phyloP scores from a whole-genome alignment of 768 basidiomycete species.

The Pleurotus sapidus region DNA sequence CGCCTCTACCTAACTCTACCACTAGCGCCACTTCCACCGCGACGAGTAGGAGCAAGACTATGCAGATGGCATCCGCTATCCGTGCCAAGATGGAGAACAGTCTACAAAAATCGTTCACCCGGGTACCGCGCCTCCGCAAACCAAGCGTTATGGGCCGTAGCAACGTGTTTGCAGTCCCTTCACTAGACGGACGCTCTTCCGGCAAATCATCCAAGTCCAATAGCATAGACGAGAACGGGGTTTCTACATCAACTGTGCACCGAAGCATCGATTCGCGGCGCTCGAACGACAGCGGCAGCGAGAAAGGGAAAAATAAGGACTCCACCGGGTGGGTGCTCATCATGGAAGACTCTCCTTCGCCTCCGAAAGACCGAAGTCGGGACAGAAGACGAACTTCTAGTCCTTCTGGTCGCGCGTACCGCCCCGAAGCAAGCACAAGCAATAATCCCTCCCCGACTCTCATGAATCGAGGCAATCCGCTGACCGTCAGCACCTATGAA shows the following conservation, averaged over 20 bases:
- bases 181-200: slow-evolving; percentile 26
- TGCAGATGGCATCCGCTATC: slow-evolving; percentile 93
- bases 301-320: slow-evolving; percentile 51
- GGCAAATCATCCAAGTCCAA: slow-evolving; percentile 30
- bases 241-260: slow-evolving; percentile 17
- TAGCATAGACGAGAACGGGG: slow-evolving; percentile 3
- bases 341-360: slow-evolving; percentile 83
- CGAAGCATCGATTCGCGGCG: slow-evolving; percentile 44
- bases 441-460: slow-evolving; percentile 46
- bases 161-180: slow-evolving; percentile 34
- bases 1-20: slow-evolving; percentile 37
- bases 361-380: slow-evolving; percentile 50
- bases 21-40: slow-evolving; percentile 41
- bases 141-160: slow-evolving; percentile 65
- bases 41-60: slow-evolving; percentile 72
- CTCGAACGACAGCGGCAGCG: slow-evolving; percentile 41
- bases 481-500: slow-evolving; percentile 40
- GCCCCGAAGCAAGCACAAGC: slow-evolving; percentile 44
- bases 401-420: slow-evolving; percentile 53
- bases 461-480: slow-evolving; percentile 30
- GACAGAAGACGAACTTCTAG: slow-evolving; percentile 62
- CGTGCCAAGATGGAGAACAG: slow-evolving; percentile 78
- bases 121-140: slow-evolving; percentile 82
- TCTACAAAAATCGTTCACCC: slow-evolving; percentile 85
- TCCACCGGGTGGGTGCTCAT: slow-evolving; percentile 85